A percentile compares a stretch with the other conserved stretches of the same genome.
Conservation (phyloP, 257 asterid genomes). For the Solanum corneliomulleri region DNA sequence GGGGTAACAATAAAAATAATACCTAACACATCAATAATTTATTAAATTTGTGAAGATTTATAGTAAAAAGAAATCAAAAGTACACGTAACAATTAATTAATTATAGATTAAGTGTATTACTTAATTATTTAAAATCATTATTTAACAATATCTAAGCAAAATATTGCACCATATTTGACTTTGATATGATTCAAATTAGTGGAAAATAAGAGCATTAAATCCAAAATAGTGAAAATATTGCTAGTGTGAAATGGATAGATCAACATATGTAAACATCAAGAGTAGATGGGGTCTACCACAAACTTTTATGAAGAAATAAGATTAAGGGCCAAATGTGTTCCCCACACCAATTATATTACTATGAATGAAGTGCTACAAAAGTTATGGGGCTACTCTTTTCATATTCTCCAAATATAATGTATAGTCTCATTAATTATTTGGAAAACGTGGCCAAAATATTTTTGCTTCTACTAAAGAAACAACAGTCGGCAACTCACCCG, state of each 20-base stretch:
- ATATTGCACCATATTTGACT: background rate
- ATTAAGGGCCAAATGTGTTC: background rate
- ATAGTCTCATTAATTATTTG: background rate
- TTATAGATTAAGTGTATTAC: background rate
- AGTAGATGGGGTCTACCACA: background rate
- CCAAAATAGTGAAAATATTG: background rate
- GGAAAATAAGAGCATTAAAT: background rate
- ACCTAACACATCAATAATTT: background rate
- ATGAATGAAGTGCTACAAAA: background rate
- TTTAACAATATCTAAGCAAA: background rate
- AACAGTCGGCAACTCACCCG: conserved; percentile 6
- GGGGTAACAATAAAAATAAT: background rate
- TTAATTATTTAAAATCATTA: background rate
- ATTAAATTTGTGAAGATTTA: background rate
- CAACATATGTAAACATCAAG: background rate
- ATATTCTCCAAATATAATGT: background rate
- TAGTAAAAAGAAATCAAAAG: background rate
- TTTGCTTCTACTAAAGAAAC: conserved; percentile 5
- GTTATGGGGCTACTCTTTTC: background rate
- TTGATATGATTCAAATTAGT: background rate
- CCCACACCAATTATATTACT: background rate
- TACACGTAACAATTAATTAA: background rate
- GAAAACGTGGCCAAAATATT: conserved; percentile 16
- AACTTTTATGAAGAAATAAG: background rate
- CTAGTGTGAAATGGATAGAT: background rate